phyloP scores from a whole-genome alignment of 768 basidiomycete genomes.

The Suillus decipiens region DNA sequence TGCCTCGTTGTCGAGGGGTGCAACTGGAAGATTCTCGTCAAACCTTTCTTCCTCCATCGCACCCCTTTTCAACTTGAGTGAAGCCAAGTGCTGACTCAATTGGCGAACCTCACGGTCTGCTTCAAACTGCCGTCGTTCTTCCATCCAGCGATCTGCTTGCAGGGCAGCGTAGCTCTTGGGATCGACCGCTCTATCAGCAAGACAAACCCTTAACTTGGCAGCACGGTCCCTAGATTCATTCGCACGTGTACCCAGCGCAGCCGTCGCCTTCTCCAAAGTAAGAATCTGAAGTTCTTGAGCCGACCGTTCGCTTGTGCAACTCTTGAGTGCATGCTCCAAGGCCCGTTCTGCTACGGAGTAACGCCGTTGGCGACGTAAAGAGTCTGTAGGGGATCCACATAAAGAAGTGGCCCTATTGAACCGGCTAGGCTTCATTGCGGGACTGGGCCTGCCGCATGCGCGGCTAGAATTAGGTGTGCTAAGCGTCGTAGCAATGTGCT shows the following conservation, averaged over 20 bases:
- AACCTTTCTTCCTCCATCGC: constrained; percentile 8
- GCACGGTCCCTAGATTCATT: constrained; percentile 45
- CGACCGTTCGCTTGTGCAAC: constrained; percentile 36
- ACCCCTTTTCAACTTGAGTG: constrained; percentile 27
- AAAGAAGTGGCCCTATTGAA: constrained; percentile 18
- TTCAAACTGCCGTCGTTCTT: constrained; percentile 44
- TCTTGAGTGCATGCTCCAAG: constrained; percentile 37
- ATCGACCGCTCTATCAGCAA: constrained; percentile 41
- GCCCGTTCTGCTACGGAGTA: constrained; percentile 47
- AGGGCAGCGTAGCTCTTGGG: constrained; percentile 39
- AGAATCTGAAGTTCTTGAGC: constrained; percentile 49
- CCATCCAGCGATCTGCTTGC: constrained; percentile 52
- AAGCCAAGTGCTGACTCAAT: constrained; percentile 38
- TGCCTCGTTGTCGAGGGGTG: constrained; percentile 22
- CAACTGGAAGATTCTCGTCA: constrained; percentile 22
- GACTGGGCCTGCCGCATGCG: constrained; percentile 22
- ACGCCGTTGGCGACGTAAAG: constrained; percentile 37
- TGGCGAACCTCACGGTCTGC: constrained; percentile 39
- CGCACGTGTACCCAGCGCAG: constrained; percentile 44
- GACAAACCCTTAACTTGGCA: constrained; percentile 39
- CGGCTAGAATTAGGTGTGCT: constrained; percentile 25
- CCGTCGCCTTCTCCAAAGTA: constrained; percentile 45
- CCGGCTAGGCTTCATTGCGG: constrained; percentile 12
- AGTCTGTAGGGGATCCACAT: constrained; percentile 31
- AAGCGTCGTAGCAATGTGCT: constrained; percentile 2